Evolutionary conservation across 2,329 filamentous ascomycete species (phyloP), one percentile per base, ranked within the genome.

Genomic region (Periconia sp.): DNA sequence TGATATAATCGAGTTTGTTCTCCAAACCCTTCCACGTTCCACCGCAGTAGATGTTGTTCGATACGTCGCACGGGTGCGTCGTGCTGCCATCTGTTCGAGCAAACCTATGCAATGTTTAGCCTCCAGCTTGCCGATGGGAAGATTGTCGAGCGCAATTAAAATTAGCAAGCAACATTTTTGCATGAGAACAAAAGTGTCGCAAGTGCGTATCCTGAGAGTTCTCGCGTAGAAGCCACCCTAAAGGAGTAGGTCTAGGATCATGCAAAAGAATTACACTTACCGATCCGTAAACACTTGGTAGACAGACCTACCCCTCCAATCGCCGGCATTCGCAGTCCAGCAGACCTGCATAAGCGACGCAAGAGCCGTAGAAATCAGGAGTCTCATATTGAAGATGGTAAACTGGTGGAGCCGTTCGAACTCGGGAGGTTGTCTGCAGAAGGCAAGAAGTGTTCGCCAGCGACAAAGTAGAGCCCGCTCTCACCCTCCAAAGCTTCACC

Each of bases 21-120:
- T 71, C 71, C 5, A 73, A 68, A 12, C 73, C 73, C 44, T 62
- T 59, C 72, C 71, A 77, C 33, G 73, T 74, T 4, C 74, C 74
- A 23, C 76, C 75, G 46, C 76, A 78, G 43, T 75, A 75, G 10
- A 43, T 39, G 26, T 29, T 29, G 12, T 29, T 29, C 12, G 5
- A 6, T 5, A 29, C 28, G 33, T 40, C 15, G 28, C 37, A 40
- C 12, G 37, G 28, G 9, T 28, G 28, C 1, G 6, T 13, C 9
- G 37, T 40, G 37, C 29, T 40, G 29, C 37, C 37, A 33, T 40
- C 37, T 26, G 37, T 40, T n/a, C 37, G 18, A n/a, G 37, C 29
- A 16, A 40, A 40, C 11, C 37, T 40, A 17, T 18, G 11, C 2
- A 8, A 4, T 22, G 2, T 19, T 40, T 9, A 32, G 24, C n/a